Percentiles rank a stretch among this genome's conserved stretches.
Evolutionary conservation across 148 eudicot species (phyloP).

Genomic region (Spergularia bocconei): DNA sequence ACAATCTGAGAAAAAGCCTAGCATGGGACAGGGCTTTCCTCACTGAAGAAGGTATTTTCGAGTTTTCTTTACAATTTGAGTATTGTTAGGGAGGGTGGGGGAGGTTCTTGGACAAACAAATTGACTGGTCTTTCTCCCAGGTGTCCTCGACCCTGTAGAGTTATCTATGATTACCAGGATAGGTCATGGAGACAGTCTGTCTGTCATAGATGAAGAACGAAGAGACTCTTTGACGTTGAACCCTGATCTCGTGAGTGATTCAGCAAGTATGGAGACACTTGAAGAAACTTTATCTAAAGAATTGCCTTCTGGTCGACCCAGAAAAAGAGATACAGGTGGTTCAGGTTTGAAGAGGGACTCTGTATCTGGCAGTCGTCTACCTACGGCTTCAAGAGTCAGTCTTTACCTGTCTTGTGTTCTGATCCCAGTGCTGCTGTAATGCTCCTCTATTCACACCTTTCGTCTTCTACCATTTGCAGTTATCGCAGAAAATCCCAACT

Average conservation of each 20-base stretch:
- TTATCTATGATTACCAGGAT: slow-evolving; percentile 67
- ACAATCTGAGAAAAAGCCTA: slow-evolving; percentile 82
- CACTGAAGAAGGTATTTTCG: slow-evolving; percentile 82
- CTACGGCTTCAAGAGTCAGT: slow-evolving; percentile 32
- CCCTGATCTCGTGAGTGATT: slow-evolving; percentile 18
- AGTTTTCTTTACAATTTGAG: slow-evolving; percentile 12
- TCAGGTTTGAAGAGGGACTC: slow-evolving; percentile 31
- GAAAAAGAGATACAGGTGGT: slow-evolving; percentile 21
- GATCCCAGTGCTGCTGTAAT: background rate
- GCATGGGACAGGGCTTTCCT: slow-evolving; percentile 96
- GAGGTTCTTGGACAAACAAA: background rate
- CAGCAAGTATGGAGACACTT: slow-evolving; percentile 26
- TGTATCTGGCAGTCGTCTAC: slow-evolving; percentile 8
- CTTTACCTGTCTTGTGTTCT: background rate
- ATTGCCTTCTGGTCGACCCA: slow-evolving; percentile 20
- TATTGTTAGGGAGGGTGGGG: background rate
- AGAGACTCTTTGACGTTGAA: slow-evolving; percentile 19
- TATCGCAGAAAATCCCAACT: slow-evolving; percentile 34
- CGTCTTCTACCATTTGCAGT: slow-evolving; percentile 26
- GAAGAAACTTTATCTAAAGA: slow-evolving; percentile 32
- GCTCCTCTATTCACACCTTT: slow-evolving; percentile 5
- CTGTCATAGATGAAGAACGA: slow-evolving; percentile 45
- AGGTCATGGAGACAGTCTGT: slow-evolving; percentile 36
- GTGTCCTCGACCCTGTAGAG: slow-evolving; percentile 73
- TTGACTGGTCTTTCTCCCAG: slow-evolving; percentile 35